phyloP scores from a whole-genome alignment of 2,329 filamentous ascomycete genomes.

The Thyridium curvatum region DNA sequence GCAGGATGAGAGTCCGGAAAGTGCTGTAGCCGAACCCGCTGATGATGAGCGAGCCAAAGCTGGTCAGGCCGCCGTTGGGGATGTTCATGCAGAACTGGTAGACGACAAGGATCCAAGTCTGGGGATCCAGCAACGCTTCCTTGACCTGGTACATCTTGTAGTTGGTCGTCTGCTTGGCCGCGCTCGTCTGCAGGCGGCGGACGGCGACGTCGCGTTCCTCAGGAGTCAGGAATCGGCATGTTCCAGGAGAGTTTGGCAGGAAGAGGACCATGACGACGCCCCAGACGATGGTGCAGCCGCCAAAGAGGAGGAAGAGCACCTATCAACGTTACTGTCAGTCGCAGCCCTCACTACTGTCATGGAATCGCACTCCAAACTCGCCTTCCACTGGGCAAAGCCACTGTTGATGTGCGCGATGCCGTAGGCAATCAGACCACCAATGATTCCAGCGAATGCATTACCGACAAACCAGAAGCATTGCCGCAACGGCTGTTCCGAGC shows the following conservation, averaged over 20 bases:
- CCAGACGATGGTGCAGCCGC: slow-evolving; percentile 20
- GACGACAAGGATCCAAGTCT: slow-evolving; percentile 54
- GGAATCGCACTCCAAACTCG: no score
- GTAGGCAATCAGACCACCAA: slow-evolving; percentile 53
- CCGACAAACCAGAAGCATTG: slow-evolving; percentile 47
- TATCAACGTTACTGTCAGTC: no score
- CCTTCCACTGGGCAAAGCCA: slow-evolving; percentile 28
- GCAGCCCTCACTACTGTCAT: no score
- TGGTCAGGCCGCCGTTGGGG: slow-evolving; percentile 46
- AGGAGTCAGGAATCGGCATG: slow-evolving; percentile 21
- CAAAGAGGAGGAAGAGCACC: slow-evolving; percentile 22
- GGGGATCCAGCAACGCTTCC: slow-evolving; percentile 36
- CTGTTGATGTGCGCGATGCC: slow-evolving; percentile 52
- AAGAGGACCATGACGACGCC: slow-evolving; percentile 18
- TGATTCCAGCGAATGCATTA: slow-evolving; percentile 55
- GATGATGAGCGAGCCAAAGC: slow-evolving; percentile 52
- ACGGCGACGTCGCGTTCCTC: slow-evolving; percentile 20
- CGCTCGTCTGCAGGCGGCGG: slow-evolving; percentile 27
- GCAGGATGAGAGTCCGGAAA: slow-evolving; percentile 32
- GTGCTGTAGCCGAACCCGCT: slow-evolving; percentile 49
- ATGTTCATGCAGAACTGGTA: slow-evolving; percentile 19
- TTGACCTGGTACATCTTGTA: slow-evolving; percentile 15
- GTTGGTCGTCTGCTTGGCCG: slow-evolving; percentile 26
- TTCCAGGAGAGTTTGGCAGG: slow-evolving; percentile 28
- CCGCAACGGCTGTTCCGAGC: slow-evolving; percentile 30